These are phyloP conservation scores for Aspergillus carlsbadensis DNA, from an alignment of 495 filamentous ascomycete genomes.

Conservation along the genomic window DNA sequence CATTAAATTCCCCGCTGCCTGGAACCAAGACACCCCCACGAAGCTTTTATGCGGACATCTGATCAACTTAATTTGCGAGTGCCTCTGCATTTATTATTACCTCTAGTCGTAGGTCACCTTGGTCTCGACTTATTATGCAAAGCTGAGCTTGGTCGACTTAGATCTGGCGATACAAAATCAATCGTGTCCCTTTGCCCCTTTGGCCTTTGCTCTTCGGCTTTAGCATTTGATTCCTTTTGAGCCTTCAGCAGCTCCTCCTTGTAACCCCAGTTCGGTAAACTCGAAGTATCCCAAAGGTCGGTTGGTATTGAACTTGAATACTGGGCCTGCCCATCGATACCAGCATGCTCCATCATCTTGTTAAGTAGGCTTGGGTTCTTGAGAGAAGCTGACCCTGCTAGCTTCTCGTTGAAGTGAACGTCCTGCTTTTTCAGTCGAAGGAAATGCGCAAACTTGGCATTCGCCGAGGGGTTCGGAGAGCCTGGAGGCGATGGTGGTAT, in stretches of 20 bases:
- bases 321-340: conserved; percentile 64
- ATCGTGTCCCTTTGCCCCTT: conserved; percentile 58
- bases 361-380: conserved; percentile 78
- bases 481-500: conserved; percentile 86
- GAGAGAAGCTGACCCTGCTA: conserved; percentile 67
- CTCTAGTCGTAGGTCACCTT: background rate
- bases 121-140: background rate
- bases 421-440: conserved; percentile 80
- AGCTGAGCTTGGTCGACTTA: conserved; percentile 5
- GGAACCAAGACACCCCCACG: too few species aligned
- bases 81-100: too few species aligned
- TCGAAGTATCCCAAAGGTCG: conserved; percentile 65
- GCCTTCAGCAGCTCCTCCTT: conserved; percentile 66
- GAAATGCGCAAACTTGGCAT: conserved; percentile 79
- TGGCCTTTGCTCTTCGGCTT: conserved; percentile 55
- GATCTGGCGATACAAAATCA: conserved; percentile 68
- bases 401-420: conserved; percentile 85
- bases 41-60: too few species aligned
- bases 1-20: too few species aligned
- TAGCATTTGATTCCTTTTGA: conserved; percentile 61
- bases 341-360: conserved; percentile 80
- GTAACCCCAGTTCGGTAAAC: conserved; percentile 70
- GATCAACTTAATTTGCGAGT: too few species aligned
- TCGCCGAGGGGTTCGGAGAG: conserved; percentile 62
- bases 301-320: conserved; percentile 70